These are phyloP conservation scores for Geotrichum cucujoidarum DNA, from an alignment of 1,139 yeast species.

Conservation along the genomic window DNA sequence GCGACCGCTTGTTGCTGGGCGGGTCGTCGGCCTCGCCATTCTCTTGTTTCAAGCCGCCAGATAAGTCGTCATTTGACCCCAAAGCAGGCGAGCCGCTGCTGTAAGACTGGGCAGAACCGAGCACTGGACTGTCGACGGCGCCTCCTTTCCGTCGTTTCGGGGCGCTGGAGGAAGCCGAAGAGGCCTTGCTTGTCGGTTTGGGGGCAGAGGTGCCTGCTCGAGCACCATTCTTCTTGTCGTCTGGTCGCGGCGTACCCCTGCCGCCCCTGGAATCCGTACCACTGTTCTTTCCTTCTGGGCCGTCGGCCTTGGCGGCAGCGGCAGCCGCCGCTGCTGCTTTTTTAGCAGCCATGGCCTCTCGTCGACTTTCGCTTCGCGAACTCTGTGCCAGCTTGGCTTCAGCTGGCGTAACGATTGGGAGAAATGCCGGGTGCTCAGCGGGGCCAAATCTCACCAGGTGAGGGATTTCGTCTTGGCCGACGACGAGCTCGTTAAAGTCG, in stretches of 20 bases:
- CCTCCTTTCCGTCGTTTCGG: constrained; percentile 18
- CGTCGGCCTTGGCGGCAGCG: constrained; percentile 19
- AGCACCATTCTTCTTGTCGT: constrained; percentile 1
- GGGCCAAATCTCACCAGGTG: constrained; percentile 60
- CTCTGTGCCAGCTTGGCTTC: constrained; percentile 27
- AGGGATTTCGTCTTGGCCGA: constrained; percentile 62
- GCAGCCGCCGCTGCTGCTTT: constrained; percentile 46
- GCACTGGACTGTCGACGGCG: constrained; percentile 12
- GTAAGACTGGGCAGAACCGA: not conserved
- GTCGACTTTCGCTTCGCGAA: constrained; percentile 58
- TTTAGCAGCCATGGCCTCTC: constrained; percentile 90
- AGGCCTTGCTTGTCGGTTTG: not conserved
- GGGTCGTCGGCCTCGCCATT: constrained; percentile 1
- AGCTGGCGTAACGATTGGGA: constrained; percentile 32
- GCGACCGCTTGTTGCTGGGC: constrained; percentile 9
- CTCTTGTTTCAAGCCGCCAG: constrained; percentile 6
- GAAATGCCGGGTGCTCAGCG: constrained; percentile 84
- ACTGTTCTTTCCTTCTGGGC: constrained; percentile 10
- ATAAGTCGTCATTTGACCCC: not conserved
- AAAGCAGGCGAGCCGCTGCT: not conserved
- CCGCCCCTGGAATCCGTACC: constrained; percentile 20
- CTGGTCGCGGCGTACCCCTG: constrained; percentile 18
- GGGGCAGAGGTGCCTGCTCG: constrained; percentile 7
- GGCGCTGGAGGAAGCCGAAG: not conserved
- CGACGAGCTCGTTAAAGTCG: constrained; percentile 66